phyloP scores from a whole-genome alignment of 106 monocot genomes.

The Dendrobium chrysotoxum region DNA sequence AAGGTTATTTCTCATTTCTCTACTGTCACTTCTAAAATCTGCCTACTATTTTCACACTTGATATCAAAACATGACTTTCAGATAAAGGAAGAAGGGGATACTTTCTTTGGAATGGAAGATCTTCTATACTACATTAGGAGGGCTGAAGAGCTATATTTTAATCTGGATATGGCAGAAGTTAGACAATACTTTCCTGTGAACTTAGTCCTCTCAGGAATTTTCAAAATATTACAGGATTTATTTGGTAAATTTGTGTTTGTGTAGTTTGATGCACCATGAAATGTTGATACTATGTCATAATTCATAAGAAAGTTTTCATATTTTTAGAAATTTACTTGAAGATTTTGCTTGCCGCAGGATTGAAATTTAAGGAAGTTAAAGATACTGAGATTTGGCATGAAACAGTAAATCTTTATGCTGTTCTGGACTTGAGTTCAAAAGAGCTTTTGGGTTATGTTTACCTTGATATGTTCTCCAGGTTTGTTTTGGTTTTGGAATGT shows the following conservation, averaged over 20 bases:
- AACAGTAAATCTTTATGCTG: constrained; percentile 64
- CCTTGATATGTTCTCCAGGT: constrained; percentile 87
- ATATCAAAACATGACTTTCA: constrained; percentile 13
- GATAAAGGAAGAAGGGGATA: constrained; percentile 79
- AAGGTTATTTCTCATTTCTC: constrained; percentile 44
- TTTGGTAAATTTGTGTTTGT: constrained; percentile 52
- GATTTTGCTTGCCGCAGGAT: constrained; percentile 34
- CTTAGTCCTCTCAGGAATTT: constrained; percentile 77
- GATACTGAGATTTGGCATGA: constrained; percentile 89
- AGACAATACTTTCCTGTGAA: constrained; percentile 76
- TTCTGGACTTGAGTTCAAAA: constrained; percentile 51
- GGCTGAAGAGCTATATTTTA: constrained; percentile 61
- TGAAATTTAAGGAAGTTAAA: constrained; percentile 68
- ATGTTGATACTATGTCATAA: neutral
- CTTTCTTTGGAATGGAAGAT: constrained; percentile 83
- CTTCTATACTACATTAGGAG: constrained; percentile 81
- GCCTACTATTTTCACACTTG: neutral
- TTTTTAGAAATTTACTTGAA: neutral
- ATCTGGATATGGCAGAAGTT: constrained; percentile 57
- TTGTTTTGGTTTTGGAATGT: constrained; percentile 3
- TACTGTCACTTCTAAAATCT: neutral
- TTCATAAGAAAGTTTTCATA: neutral
- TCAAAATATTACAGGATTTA: constrained; percentile 84
- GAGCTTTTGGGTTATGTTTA: constrained; percentile 93
- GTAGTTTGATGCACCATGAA: neutral